A percentile compares a stretch with the other conserved stretches of the same genome.
phyloP scores from a whole-genome alignment of 768 basidiomycete genomes.

The Chalciporus sphaerocephalus region DNA sequence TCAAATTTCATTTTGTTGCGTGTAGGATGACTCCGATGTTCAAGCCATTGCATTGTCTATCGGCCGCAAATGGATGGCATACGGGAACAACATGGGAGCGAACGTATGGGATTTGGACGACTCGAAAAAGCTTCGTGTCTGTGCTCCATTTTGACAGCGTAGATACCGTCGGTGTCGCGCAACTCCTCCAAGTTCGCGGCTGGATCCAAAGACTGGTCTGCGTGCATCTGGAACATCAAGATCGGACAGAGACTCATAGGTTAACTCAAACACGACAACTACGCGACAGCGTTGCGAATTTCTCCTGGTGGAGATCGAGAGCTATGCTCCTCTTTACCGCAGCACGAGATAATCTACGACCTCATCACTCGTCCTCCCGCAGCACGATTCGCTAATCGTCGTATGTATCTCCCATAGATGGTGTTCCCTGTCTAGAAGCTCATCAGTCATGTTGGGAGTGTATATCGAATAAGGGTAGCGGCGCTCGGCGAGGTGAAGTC shows the following conservation, averaged over 20 bases:
- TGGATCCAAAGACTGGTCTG: too few relatives aligned
- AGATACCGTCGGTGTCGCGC: too few relatives aligned
- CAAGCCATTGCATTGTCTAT: not conserved
- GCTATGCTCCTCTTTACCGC: not conserved
- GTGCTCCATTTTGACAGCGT: too few relatives aligned
- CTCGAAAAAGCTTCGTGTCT: too few relatives aligned
- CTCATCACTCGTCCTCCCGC: not conserved
- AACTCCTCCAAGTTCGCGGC: too few relatives aligned
- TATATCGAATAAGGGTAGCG: constrained; percentile 2
- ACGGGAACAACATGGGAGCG: not conserved
- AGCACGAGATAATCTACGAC: not conserved
- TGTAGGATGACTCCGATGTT: too few relatives aligned
- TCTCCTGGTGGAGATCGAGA: not conserved
- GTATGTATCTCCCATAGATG: constrained; percentile 11
- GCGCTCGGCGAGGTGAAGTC: constrained; percentile 6
- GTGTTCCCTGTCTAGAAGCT: constrained; percentile 5
- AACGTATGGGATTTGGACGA: too few relatives aligned
- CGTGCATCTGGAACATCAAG: not conserved
- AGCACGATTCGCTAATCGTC: constrained; percentile 2
- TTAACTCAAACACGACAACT: not conserved
- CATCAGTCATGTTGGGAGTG: not conserved
- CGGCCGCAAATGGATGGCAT: not conserved
- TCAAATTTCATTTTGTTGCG: too few relatives aligned
- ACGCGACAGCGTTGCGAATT: not conserved
- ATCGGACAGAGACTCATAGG: not conserved